phyloP scores from a whole-genome alignment of 805 yeast species.

The Metschnikowia colocasiae region DNA sequence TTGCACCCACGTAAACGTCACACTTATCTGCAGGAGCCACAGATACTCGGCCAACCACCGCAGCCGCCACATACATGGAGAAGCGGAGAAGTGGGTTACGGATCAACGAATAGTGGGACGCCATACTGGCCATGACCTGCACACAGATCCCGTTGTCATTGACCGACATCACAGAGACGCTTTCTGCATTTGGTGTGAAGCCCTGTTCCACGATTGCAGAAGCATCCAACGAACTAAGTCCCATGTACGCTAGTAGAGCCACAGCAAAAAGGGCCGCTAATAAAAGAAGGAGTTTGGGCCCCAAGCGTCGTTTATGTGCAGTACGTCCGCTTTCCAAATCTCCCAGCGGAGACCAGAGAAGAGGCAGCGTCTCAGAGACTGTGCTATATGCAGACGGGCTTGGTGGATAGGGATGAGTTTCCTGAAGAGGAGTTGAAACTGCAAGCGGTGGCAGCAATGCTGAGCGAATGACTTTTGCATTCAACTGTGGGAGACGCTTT shows the following conservation, averaged over 20 bases:
- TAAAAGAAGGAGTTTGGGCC: neutral
- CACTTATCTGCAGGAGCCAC: constrained; percentile 21
- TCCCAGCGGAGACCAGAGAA: neutral
- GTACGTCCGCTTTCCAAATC: constrained; percentile 6
- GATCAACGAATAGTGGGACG: constrained; percentile 28
- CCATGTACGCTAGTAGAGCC: neutral
- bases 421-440: constrained; percentile 1
- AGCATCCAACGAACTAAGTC: neutral
- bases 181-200: constrained; percentile 22
- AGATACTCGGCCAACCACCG: constrained; percentile 23
- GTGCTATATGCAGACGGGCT: neutral
- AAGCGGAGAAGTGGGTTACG: constrained; percentile 20
- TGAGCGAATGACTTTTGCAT: neutral
- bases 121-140: constrained; percentile 25
- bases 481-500: neutral
- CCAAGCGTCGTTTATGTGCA: neutral
- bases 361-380: constrained; percentile 6
- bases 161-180: constrained; percentile 20
- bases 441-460: constrained; percentile 4
- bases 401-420: neutral
- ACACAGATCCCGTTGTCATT: constrained; percentile 27
- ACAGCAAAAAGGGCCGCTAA: neutral
- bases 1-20: constrained; percentile 19
- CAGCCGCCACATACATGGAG: constrained; percentile 21
- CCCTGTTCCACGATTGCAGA: constrained; percentile 20